Evolutionary conservation across 2,329 filamentous ascomycete genomes (phyloP).

Genomic region (Chaetomiaceae sp.): DNA sequence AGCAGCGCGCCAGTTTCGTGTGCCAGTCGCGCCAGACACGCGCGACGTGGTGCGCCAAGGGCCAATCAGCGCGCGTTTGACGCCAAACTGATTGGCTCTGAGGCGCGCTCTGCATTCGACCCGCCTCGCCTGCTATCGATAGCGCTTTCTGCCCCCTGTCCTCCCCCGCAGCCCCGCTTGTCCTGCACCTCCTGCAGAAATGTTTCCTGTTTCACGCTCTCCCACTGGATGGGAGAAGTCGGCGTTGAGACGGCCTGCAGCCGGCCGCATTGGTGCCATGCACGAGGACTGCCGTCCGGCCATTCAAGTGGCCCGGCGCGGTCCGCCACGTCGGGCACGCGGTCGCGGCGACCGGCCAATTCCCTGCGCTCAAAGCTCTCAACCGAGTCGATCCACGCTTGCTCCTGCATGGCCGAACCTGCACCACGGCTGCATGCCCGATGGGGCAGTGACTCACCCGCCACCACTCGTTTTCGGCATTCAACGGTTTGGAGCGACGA

Average conservation of each 20-base stretch:
- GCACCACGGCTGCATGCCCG: constrained; percentile 12
- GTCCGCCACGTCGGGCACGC: constrained; percentile 20
- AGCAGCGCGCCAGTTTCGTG: constrained; percentile 22
- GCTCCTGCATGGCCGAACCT: constrained; percentile 17
- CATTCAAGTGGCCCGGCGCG: constrained; percentile 25
- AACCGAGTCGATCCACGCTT: constrained; percentile 5
- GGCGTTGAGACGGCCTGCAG: constrained; percentile 24
- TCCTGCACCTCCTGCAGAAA: constrained; percentile 12
- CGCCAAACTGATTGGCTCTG: constrained; percentile 9
- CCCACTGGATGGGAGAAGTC: constrained; percentile 20
- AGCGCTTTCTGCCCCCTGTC: constrained; percentile 26
- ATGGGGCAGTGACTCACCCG: constrained; percentile 28
- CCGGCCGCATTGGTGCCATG: constrained; percentile 22
- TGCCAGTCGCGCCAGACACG: constrained; percentile 20
- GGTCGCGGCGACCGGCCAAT: constrained; percentile 14
- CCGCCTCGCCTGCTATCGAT: constrained; percentile 23
- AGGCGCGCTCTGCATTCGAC: constrained; percentile 1
- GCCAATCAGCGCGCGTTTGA: background rate
- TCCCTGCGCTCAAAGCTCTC: background rate
- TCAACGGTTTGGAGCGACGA: constrained; percentile 23
- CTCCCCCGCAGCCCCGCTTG: constrained; percentile 16
- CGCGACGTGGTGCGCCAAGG: constrained; percentile 17
- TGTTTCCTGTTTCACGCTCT: constrained; percentile 17
- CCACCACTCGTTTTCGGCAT: constrained; percentile 26
- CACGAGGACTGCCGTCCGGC: constrained; percentile 15